Percentiles rank a stretch among this genome's conserved stretches.
These are phyloP conservation scores for Tetramitus jugosus DNA, from an alignment of 208 protist genomes.

Conservation along the genomic window DNA sequence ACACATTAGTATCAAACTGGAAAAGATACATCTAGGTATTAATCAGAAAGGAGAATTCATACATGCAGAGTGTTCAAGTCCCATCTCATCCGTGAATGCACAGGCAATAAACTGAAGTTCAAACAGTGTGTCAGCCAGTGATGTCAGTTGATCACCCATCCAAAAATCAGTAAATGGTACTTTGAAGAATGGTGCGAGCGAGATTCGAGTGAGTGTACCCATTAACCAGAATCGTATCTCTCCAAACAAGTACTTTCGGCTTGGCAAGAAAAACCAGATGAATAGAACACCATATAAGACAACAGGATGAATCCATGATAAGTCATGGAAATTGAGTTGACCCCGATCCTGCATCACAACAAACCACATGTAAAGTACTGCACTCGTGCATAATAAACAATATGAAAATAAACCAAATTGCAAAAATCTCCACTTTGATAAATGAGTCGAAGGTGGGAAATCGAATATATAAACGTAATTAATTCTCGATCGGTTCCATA, in stretches of 20 bases:
- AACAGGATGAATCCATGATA: background rate
- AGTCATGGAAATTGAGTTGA: too few relatives aligned
- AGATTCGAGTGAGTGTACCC: background rate
- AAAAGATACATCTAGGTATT: too few relatives aligned
- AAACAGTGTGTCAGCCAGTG: background rate
- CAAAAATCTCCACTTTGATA: background rate
- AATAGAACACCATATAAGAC: background rate
- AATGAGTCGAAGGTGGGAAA: conserved; percentile 18
- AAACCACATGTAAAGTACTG: too few relatives aligned
- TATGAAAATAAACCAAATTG: too few relatives aligned
- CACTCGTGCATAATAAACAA: too few relatives aligned
- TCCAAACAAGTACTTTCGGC: background rate
- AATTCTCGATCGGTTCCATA: conserved; percentile 40
- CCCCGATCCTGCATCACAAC: too few relatives aligned
- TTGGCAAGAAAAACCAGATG: background rate
- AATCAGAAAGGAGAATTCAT: too few relatives aligned
- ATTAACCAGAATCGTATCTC: conserved; percentile 2
- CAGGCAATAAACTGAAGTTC: conserved; percentile 17
- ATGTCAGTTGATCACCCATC: conserved; percentile 10
- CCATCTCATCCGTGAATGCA: too few relatives aligned
- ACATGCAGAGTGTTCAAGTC: too few relatives aligned
- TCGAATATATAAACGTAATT: conserved; percentile 47
- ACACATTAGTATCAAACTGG: too few relatives aligned
- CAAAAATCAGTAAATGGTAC: background rate
- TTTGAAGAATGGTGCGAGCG: background rate